Evolutionary conservation across 495 filamentous ascomycete genomes (phyloP), one percentile per base, ranked within the genome.

Genomic region (Oidiodendron maius): DNA sequence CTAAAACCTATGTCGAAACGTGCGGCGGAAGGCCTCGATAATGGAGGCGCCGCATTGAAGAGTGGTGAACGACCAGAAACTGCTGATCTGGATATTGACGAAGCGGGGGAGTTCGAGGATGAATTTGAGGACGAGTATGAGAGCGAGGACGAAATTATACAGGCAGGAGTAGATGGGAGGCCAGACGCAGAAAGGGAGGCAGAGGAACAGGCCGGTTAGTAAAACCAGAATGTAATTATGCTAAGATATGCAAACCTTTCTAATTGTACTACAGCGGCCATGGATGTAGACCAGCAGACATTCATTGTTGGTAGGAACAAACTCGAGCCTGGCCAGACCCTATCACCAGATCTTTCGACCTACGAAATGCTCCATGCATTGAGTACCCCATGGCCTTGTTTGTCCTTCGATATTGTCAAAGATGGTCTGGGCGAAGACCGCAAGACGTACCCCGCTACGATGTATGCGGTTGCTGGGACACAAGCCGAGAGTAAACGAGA

Each of bases 111-210:
- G 51, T 96, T 95, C 53, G 91, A 96, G 64, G 91, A 97, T 66
- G 87, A 96, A 55, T 97, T 84, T 52, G 91, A 95, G 65, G 91
- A 96, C 58, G 91, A 97, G 59, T 97, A 88, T 59, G 91, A 96
- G 72, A 95, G 89, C 59, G 91, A 96, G 56, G 90, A 96, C 61
- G 91, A 97, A 68, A 86, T 97, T 39, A 65, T 96, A 43, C 93
- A 96, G 69, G 91, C 91, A 22, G 93, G 90, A 44, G 88, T 94
- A 13, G 91, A 98, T 55, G 93, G 91, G 15, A 73, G 87, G 54
- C 90, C 90, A 20, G 89, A 95, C 67, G 87, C 81, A n/a, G 91
- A 96, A 68, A 76, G 90, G 35, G 89, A 96, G 59, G 87, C 86
- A 15, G 89, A 95, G 58, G 87, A 89, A 62, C 72, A 71, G 54